These are phyloP conservation scores for Adansonia rubrostipa DNA, from an alignment of 441 rosid genomes.

Conservation along the genomic window DNA sequence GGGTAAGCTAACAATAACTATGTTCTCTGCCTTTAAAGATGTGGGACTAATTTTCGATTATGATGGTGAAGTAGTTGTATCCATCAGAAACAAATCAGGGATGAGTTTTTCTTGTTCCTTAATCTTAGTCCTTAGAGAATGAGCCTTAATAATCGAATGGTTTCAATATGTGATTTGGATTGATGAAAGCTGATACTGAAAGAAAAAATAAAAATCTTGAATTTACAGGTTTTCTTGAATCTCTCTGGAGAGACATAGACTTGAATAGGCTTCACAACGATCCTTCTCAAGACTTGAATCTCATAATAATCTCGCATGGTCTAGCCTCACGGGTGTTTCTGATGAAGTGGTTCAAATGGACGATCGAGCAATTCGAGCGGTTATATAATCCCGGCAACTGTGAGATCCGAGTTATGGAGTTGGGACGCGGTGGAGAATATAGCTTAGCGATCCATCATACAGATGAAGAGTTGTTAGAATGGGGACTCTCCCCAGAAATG, in stretches of 20 bases:
- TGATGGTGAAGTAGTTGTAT: background rate
- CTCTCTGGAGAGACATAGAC: slow-evolving; percentile 95
- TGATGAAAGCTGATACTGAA: slow-evolving; percentile 1
- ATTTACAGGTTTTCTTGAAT: slow-evolving; percentile 84
- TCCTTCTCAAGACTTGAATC: slow-evolving; percentile 74
- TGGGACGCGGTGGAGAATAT: slow-evolving; percentile 83
- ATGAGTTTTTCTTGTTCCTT: background rate
- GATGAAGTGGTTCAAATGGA: slow-evolving; percentile 99
- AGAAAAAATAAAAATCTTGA: background rate
- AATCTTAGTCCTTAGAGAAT: slow-evolving; percentile 3
- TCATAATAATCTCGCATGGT: slow-evolving; percentile 82
- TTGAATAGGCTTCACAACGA: slow-evolving; percentile 71
- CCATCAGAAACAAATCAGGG: background rate
- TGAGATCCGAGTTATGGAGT: slow-evolving; percentile 80
- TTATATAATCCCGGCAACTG: slow-evolving; percentile 78
- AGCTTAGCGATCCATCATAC: slow-evolving; percentile 87
- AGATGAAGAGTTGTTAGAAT: slow-evolving; percentile 70
- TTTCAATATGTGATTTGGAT: background rate
- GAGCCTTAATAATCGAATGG: background rate
- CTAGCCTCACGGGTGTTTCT: slow-evolving; percentile 87
- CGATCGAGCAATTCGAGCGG: slow-evolving; percentile 81
- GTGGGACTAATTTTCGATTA: slow-evolving; percentile 7
- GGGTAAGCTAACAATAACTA: background rate
- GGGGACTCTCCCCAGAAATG: slow-evolving; percentile 92
- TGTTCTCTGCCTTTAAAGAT: background rate